Evolutionary conservation across 805 yeast genomes (phyloP), one percentile per base, ranked within the genome.

Genomic region (Ogataea trehalophila): DNA sequence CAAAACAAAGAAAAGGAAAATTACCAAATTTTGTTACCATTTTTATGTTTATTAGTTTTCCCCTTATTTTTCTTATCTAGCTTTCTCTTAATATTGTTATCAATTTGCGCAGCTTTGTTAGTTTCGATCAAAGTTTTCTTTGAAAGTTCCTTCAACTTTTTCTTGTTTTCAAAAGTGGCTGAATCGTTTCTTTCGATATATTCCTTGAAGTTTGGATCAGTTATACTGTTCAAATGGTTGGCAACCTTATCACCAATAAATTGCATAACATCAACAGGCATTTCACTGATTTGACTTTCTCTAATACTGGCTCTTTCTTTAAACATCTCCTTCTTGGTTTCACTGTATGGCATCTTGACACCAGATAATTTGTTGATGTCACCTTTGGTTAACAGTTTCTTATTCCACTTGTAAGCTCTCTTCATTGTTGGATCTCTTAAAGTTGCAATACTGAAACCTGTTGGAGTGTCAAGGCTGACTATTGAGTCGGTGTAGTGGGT

Each of bases 391-490:
- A 90, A 70, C 37, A 58, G 47, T 46, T 67, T 65, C 57, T 75
- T 75, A 53, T 79, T 83, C 68, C 85, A 77, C 62, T 76, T 81
- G 68, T 73, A 76, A 40, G 59, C 54, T 54, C 70, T 61, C 64
- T 81, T 80, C 53, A 91, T 83, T 59, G 81, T 68, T 44, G 89
- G 87, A 68, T 88, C 86, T 68, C 96, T 83, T 53, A 91, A 75
- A 48, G 87, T 81, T 49, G 67, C 64, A 51, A 85, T 65, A 9
- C 51, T 23, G 52, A 16, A 87, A 26, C 71, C 85, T 16, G 63
- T 57, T 23, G 97, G 97, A 36, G 87, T 69, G 20, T 90, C 89
- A 18, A 83, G 71, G 51, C 74, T 76, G 20, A 82, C 80, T 6
- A 87, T 67, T 17, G 87, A 76, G 48, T 81, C 83, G 18, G 86